Evolutionary conservation across 371 early-diverging fungal genomes (phyloP).

Genomic region (Parasitella parasitica): DNA sequence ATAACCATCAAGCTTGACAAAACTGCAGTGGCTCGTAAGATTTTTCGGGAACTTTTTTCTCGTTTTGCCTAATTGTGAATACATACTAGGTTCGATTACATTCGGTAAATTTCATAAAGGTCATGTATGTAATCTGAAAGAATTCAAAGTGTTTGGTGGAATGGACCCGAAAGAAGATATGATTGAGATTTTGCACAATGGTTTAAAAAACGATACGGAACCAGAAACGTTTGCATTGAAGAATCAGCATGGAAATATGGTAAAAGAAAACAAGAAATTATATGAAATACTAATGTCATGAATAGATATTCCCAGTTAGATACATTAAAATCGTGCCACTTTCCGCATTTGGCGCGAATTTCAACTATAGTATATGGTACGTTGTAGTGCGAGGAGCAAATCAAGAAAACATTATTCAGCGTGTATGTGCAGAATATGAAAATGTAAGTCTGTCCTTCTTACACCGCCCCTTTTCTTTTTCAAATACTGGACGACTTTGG

Average conservation of each 20-base stretch:
- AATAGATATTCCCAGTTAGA: slow-evolving; percentile 74
- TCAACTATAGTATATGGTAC: slow-evolving; percentile 96
- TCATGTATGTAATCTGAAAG: slow-evolving; percentile 96
- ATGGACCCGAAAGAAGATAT: slow-evolving; percentile 70
- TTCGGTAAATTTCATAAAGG: slow-evolving; percentile 94
- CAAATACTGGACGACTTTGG: too few species aligned
- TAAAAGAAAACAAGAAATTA: slow-evolving; percentile 7
- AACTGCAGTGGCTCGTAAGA: slow-evolving; percentile 67
- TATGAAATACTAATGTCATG: neutral
- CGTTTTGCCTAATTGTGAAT: neutral
- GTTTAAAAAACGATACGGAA: slow-evolving; percentile 86
- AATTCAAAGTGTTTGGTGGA: slow-evolving; percentile 93
- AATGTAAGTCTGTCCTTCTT: slow-evolving; percentile 53
- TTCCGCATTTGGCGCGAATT: slow-evolving; percentile 88
- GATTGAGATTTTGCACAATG: slow-evolving; percentile 85
- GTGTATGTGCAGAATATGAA: slow-evolving; percentile 60
- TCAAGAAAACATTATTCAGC: slow-evolving; percentile 65
- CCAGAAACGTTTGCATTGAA: slow-evolving; percentile 87
- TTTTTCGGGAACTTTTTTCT: slow-evolving; percentile 12
- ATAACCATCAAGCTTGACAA: slow-evolving; percentile 71
- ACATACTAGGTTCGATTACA: slow-evolving; percentile 74
- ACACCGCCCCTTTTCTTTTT: neutral
- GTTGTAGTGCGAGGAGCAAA: slow-evolving; percentile 81
- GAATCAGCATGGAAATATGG: slow-evolving; percentile 62
- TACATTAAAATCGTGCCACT: slow-evolving; percentile 94